Percentiles rank a stretch among this genome's conserved stretches.
Conservation (phyloP, 345 rosid species). For the Aquilaria sinensis region DNA sequence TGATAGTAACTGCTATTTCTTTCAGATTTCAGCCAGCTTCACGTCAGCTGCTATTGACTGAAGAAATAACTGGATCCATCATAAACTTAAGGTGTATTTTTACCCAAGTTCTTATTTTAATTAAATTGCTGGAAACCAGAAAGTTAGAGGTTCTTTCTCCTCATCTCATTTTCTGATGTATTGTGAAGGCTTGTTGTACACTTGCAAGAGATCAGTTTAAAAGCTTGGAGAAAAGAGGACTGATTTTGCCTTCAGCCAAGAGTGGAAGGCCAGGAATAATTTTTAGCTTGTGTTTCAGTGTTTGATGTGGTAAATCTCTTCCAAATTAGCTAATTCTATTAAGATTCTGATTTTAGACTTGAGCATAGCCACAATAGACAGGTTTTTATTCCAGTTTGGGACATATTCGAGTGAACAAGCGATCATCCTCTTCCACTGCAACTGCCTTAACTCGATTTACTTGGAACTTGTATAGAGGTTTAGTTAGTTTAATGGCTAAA, state of each 20-base stretch:
- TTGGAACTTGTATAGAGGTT: too few species aligned
- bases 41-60: constrained; percentile 74
- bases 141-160: background rate
- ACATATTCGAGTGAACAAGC: too few species aligned
- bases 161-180: background rate
- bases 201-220: constrained; percentile 83
- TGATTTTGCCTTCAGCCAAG: constrained; percentile 55
- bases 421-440: too few species aligned
- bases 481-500: too few species aligned
- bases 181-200: constrained; percentile 69
- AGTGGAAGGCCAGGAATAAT: constrained; percentile 45
- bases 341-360: too few species aligned
- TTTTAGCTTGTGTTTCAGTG: background rate
- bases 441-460: too few species aligned
- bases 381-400: too few species aligned
- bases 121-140: background rate
- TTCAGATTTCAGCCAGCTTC: constrained; percentile 81
- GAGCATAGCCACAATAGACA: too few species aligned
- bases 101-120: background rate
- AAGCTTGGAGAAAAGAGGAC: constrained; percentile 90
- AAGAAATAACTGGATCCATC: constrained; percentile 94
- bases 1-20: background rate
- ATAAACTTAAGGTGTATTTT: constrained; percentile 59
- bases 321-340: too few species aligned
- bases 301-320: too few species aligned